Conservation (phyloP, 192 early-diverging fungal genomes). For the Entomortierella parvispora region DNA sequence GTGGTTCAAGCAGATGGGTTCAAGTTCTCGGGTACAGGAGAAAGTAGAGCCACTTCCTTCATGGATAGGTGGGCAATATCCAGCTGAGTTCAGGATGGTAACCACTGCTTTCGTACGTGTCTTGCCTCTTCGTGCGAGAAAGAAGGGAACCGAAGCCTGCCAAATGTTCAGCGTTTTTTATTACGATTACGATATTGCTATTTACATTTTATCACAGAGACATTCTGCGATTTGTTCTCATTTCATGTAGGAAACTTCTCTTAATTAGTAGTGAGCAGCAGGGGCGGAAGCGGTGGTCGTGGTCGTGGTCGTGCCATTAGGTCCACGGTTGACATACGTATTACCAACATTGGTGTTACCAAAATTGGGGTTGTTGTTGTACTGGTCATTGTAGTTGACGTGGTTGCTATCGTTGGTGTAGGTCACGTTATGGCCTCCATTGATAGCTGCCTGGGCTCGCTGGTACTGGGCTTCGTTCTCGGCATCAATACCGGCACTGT, state of each 20-base stretch:
- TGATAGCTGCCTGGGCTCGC: constrained; percentile 28
- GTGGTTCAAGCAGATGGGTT: no score
- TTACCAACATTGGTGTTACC: no score
- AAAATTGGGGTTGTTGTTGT: constrained; percentile 6
- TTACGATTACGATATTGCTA: neutral
- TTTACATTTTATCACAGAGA: neutral
- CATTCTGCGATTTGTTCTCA: neutral
- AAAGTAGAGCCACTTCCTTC: no score
- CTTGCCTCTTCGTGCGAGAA: no score
- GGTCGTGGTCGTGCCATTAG: neutral
- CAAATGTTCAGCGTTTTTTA: no score
- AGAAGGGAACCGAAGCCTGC: no score
- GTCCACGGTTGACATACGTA: neutral
- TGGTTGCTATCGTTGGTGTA: neutral
- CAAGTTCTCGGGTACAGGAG: no score
- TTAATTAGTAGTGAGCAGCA: neutral
- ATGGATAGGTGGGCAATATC: no score
- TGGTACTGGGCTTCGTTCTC: constrained; percentile 41
- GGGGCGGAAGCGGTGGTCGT: neutral
- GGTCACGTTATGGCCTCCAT: neutral
- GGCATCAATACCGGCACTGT: constrained; percentile 36
- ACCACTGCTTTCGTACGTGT: no score
- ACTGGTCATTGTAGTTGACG: neutral
- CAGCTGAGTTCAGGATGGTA: no score
- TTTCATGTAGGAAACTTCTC: neutral